phyloP scores from a whole-genome alignment of 805 yeast species.

The Middelhovenomyces tepae region DNA sequence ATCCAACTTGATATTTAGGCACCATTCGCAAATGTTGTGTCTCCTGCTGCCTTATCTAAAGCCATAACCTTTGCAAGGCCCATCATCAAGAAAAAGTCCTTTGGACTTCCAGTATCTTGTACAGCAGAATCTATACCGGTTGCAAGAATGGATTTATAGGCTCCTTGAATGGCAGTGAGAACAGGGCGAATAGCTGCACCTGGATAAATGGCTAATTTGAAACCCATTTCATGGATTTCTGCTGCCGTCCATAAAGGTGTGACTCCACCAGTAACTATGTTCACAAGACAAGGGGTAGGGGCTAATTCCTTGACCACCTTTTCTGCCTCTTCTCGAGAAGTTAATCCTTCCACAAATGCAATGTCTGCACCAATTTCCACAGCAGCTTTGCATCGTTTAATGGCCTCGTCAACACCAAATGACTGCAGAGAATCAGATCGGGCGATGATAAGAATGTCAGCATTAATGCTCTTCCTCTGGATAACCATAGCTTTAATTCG shows the following conservation, averaged over 20 bases:
- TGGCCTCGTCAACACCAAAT: too few relatives aligned
- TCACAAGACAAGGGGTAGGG: constrained; percentile 5
- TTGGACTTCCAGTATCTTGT: constrained; percentile 2
- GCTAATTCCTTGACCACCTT: constrained; percentile 4
- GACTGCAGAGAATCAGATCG: too few relatives aligned
- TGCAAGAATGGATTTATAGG: constrained; percentile 1
- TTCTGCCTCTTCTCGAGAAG: too few relatives aligned
- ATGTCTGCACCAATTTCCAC: too few relatives aligned
- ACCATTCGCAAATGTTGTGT: constrained; percentile 2
- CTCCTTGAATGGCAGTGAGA: constrained; percentile 2
- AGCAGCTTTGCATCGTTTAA: too few relatives aligned
- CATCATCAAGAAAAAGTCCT: constrained; percentile 5
- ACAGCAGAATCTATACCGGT: constrained; percentile 5
- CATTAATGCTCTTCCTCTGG: too few relatives aligned
- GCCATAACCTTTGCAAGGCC: constrained; percentile 5
- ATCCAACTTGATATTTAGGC: too few relatives aligned
- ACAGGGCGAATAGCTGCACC: constrained; percentile 4
- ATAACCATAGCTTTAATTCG: too few relatives aligned
- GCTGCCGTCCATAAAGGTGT: constrained; percentile 6
- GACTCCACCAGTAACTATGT: constrained; percentile 5
- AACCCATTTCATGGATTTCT: constrained; percentile 4
- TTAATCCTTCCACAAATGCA: too few relatives aligned
- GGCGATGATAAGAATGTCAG: too few relatives aligned
- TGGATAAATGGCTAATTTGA: constrained; percentile 7
- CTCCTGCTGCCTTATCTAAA: constrained; percentile 6